Conservation (phyloP, 257 asterid species). For the Solanum gracilifrons region DNA sequence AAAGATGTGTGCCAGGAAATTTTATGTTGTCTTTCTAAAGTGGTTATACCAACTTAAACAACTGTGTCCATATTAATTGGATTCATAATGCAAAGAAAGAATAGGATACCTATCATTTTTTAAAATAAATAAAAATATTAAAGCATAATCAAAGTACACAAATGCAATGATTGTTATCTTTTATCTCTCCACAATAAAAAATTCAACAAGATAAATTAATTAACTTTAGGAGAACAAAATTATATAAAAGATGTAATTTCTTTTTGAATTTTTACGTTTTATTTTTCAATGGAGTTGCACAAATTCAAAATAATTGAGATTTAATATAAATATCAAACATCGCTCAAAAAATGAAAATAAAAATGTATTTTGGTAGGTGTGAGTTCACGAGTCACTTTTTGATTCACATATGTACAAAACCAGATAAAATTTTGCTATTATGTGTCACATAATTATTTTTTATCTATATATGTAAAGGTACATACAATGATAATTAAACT, state of each 20-base stretch:
- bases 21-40: conserved; percentile 16
- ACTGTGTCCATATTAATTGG: conserved; percentile 3
- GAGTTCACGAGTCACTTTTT: background rate
- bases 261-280: background rate
- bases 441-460: background rate
- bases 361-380: background rate
- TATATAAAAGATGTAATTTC: background rate
- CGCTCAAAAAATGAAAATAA: too few species aligned
- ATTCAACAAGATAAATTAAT: background rate
- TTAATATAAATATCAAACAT: too few species aligned
- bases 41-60: conserved; percentile 49
- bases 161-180: background rate
- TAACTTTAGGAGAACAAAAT: background rate
- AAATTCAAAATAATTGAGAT: too few species aligned
- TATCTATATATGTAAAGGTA: background rate
- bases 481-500: background rate
- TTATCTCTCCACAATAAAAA: background rate
- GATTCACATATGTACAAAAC: background rate
- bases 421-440: background rate
- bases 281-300: too few species aligned
- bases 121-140: background rate
- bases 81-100: background rate
- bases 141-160: background rate
- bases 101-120: background rate
- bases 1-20: background rate